Conservation (phyloP, 2,329 filamentous ascomycete genomes). For the Arthrobotrys megalospora region DNA sequence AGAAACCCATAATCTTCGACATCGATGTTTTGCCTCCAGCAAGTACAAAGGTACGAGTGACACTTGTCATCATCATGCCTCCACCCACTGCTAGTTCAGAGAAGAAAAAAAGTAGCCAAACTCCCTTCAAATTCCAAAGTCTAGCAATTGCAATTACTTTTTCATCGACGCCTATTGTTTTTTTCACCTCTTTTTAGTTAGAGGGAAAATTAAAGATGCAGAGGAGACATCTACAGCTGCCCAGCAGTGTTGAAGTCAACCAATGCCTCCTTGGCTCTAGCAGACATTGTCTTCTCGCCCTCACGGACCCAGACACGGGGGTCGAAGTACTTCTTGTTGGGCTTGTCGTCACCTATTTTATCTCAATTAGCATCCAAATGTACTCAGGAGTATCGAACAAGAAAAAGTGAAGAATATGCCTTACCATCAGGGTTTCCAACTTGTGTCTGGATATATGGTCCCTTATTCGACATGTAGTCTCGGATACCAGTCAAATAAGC, state of each 20-base stretch:
- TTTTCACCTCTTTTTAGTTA: background rate
- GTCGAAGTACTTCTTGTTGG: constrained; percentile 97
- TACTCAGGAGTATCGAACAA: background rate
- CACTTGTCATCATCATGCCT: background rate
- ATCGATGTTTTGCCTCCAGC: background rate
- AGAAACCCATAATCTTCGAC: background rate
- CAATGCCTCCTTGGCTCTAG: constrained; percentile 84
- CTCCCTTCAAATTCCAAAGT: constrained; percentile 12
- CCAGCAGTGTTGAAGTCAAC: constrained; percentile 90
- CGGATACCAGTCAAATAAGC: constrained; percentile 93
- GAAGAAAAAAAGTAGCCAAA: background rate
- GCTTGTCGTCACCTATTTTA: constrained; percentile 81
- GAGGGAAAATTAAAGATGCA: constrained; percentile 14
- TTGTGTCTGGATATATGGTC: constrained; percentile 88
- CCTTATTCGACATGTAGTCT: constrained; percentile 93
- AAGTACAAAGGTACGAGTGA: background rate
- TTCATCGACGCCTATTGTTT: background rate
- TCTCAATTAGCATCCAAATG: constrained; percentile 7
- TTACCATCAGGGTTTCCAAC: constrained; percentile 90
- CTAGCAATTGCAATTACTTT: constrained; percentile 13
- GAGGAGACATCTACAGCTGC: constrained; percentile 75
- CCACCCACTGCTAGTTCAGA: background rate
- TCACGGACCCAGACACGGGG: constrained; percentile 95
- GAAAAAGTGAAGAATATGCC: background rate
- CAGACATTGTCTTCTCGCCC: constrained; percentile 96